Evolutionary conservation across 2,329 filamentous ascomycete genomes (phyloP).

Genomic region (Colletotrichum sansevieriae): DNA sequence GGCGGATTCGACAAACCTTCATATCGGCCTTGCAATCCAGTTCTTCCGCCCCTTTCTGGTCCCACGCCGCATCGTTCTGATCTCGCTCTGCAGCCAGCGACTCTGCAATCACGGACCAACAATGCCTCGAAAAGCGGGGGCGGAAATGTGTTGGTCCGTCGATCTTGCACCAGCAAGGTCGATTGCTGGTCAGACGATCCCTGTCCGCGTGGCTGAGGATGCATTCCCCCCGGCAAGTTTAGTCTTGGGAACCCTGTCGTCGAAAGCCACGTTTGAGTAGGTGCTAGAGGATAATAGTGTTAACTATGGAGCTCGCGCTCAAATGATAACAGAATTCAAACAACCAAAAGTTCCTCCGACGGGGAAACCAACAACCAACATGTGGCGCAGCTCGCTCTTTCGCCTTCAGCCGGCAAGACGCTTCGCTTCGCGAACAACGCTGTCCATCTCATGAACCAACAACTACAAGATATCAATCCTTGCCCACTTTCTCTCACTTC

Average conservation of each 20-base stretch:
- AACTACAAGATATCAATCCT: neutral
- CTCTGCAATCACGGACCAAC: neutral
- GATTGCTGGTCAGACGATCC: too few species aligned
- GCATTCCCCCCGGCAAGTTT: too few species aligned
- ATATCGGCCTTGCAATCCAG: neutral
- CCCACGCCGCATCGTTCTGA: neutral
- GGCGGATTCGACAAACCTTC: neutral
- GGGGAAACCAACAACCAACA: conserved; percentile 16
- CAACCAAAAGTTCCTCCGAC: conserved; percentile 24
- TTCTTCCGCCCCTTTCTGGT: too few species aligned
- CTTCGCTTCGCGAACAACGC: conserved; percentile 23
- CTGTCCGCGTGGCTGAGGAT: too few species aligned
- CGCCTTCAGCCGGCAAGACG: conserved; percentile 8
- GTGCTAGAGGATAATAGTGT: neutral
- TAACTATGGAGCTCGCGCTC: fast-evolving
- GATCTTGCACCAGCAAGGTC: too few species aligned
- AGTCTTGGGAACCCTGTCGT: too few species aligned
- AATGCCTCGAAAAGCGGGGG: neutral
- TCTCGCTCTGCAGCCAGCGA: neutral
- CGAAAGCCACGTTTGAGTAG: too few species aligned
- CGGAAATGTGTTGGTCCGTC: conserved; percentile 2
- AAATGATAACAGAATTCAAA: neutral
- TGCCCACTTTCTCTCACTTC: too few species aligned
- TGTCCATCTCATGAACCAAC: neutral
- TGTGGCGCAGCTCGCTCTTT: conserved; percentile 6